Conservation (phyloP, 768 basidiomycete species). For the Cystobasidiopsis lactophilus region DNA sequence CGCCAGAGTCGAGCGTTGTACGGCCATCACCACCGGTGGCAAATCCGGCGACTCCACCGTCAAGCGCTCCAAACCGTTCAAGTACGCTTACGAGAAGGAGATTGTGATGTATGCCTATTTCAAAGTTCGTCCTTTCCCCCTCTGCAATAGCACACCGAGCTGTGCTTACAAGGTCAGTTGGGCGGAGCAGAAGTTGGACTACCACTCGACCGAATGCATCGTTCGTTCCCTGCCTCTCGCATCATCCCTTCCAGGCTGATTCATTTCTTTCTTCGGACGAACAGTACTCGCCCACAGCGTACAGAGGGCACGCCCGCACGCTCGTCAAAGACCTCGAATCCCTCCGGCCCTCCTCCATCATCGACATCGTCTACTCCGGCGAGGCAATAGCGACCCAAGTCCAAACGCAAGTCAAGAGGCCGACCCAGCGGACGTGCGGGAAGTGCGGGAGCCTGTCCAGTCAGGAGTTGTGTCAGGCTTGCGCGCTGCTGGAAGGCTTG, state of each 20-base stretch:
- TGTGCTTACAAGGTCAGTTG: constrained; percentile 9
- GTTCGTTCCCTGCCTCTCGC: no score
- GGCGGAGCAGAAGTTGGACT: constrained; percentile 55
- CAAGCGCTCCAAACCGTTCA: constrained; percentile 95
- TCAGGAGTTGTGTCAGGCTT: constrained; percentile 68
- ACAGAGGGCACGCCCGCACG: constrained; percentile 80
- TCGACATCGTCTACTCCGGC: constrained; percentile 43
- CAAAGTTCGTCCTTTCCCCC: constrained; percentile 26
- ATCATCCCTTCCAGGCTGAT: no score
- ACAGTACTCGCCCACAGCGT: constrained; percentile 98
- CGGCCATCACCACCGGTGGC: constrained; percentile 78
- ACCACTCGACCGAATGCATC: constrained; percentile 97
- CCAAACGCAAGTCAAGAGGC: constrained; percentile 12
- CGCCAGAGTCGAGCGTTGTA: constrained; percentile 77
- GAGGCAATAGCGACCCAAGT: constrained; percentile 17
- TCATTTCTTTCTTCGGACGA: no score
- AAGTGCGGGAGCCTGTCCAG: constrained; percentile 91
- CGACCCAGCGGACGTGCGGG: constrained; percentile 33
- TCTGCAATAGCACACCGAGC: background rate
- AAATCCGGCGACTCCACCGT: constrained; percentile 49
- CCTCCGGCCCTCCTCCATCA: constrained; percentile 77
- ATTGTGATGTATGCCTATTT: constrained; percentile 99
- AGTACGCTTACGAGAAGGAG: constrained; percentile 98
- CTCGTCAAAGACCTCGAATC: constrained; percentile 92
- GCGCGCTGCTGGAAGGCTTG: constrained; percentile 15